A percentile compares a stretch with the other conserved stretches of the same genome.
Evolutionary conservation across 495 filamentous ascomycete genomes (phyloP).

Genomic region (Pyrenopolyporus hunteri): DNA sequence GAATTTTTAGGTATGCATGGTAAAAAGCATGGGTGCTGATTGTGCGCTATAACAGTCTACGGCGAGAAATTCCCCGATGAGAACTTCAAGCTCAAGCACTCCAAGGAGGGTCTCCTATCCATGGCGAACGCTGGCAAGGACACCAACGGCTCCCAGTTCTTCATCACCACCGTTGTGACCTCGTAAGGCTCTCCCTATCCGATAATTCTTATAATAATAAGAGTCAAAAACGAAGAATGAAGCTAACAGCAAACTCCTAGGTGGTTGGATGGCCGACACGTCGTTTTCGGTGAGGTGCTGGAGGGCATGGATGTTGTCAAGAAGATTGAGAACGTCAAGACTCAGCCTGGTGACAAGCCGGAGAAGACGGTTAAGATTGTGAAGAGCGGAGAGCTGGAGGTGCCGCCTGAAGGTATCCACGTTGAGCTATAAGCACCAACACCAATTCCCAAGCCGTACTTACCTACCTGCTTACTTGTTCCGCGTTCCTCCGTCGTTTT

Average conservation of each 20-base stretch:
- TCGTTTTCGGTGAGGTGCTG: slow-evolving; percentile 90
- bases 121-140: slow-evolving; percentile 98
- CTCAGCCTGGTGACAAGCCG: slow-evolving; percentile 76
- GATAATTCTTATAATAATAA: background rate
- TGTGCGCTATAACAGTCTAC: slow-evolving; percentile 64
- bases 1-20: slow-evolving; percentile 2
- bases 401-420: slow-evolving; percentile 96
- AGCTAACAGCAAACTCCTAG: slow-evolving; percentile 51
- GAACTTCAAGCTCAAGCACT: slow-evolving; percentile 98
- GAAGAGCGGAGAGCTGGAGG: slow-evolving; percentile 90
- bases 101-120: slow-evolving; percentile 67
- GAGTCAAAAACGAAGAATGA: background rate
- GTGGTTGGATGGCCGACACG: slow-evolving; percentile 88
- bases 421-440: slow-evolving; percentile 78
- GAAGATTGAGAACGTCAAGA: slow-evolving; percentile 82
- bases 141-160: slow-evolving; percentile 99
- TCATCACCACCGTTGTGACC: slow-evolving; percentile 87
- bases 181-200: slow-evolving; percentile 62
- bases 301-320: slow-evolving; percentile 91
- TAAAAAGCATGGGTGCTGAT: slow-evolving; percentile 14
- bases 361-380: slow-evolving; percentile 78
- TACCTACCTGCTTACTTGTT: slow-evolving; percentile 7
- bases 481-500: slow-evolving; percentile 35
- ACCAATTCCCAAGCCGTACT: slow-evolving; percentile 23
- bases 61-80: slow-evolving; percentile 94